Conservation (phyloP, 177 flowering plant genomes). For the Telopea speciosissima region DNA sequence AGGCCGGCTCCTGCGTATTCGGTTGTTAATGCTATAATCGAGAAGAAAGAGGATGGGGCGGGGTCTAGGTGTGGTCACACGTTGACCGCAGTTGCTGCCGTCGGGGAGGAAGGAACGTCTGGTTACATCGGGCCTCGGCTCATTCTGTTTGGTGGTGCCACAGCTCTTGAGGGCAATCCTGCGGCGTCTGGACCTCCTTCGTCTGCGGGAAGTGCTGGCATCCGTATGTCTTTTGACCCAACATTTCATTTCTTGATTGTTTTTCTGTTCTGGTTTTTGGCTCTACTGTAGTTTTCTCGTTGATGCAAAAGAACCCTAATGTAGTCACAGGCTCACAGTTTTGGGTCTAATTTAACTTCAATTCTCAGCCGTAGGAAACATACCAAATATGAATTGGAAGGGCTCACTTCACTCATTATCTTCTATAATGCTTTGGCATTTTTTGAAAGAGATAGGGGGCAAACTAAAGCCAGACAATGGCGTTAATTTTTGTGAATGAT, state of each 20-base stretch:
- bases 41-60: slow-evolving; percentile 97
- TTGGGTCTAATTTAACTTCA: neutral
- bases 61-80: slow-evolving; percentile 98
- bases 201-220: slow-evolving; percentile 93
- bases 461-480: neutral
- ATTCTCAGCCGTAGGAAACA: neutral
- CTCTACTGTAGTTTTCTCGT: neutral
- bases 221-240: slow-evolving; percentile 47
- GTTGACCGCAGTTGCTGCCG: slow-evolving; percentile 86
- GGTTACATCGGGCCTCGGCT: slow-evolving; percentile 89
- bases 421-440: neutral
- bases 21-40: slow-evolving; percentile 72
- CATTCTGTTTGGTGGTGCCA: slow-evolving; percentile 94
- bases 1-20: slow-evolving; percentile 82
- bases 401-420: neutral
- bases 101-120: slow-evolving; percentile 90
- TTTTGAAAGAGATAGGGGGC: neutral
- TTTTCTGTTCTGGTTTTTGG: neutral
- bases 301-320: slow-evolving; percentile 5
- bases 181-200: slow-evolving; percentile 89
- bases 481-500: no score
- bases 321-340: neutral
- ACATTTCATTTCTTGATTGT: neutral
- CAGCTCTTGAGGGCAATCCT: slow-evolving; percentile 96
- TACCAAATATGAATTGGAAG: neutral